Evolutionary conservation across 192 early-diverging fungal species (phyloP), one percentile per base, ranked within the genome.

Genomic region (Umbelopsis sp.): DNA sequence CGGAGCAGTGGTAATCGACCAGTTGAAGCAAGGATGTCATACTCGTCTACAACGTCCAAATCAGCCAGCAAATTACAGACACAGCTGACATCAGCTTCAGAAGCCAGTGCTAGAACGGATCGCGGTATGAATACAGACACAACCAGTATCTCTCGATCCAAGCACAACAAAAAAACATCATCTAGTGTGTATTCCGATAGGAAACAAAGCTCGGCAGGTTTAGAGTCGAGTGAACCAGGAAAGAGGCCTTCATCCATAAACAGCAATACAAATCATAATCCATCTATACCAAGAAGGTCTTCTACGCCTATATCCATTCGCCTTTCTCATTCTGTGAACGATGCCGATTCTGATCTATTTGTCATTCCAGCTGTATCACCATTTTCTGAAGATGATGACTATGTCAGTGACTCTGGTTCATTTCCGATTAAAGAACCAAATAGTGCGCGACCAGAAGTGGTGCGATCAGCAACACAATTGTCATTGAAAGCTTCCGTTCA

Each of bases 381-480:
- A 2, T 69, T 69, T 2, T 26, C 45, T 14, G 41, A 32, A 0
- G 45, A 50, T 34, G 67, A 47, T 16, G 29, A 69, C 34, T 32
- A 29, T 31, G 14, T 21, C 26, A 51, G 25, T n/a, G 45, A 69
- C 45, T 62, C 56, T 22, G 26, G 17, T 6, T 34, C 56, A 29
- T 36, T 62, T 25, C 67, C 72, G 3, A 68, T 77, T 12, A 77
- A 73, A 44, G 76, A 77, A 52, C 76, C 76, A 7, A 72, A 77
- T 45, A 77, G 71, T 36, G 49, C 45, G 22, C 45, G 72, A 45
- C 76, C 76, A 20, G 76, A 77, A 52, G 72, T 77, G 10, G 70
- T 77, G 31, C 71, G 76, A 21, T 73, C 71, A 25, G 76, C 76
- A 45, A 77, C 76, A 14, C 71, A 70, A 47, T 47, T 77, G 21